Base-by-base conservation (phyloP, 129 eudicot genomes). In the Escallonia rubra region DNA sequence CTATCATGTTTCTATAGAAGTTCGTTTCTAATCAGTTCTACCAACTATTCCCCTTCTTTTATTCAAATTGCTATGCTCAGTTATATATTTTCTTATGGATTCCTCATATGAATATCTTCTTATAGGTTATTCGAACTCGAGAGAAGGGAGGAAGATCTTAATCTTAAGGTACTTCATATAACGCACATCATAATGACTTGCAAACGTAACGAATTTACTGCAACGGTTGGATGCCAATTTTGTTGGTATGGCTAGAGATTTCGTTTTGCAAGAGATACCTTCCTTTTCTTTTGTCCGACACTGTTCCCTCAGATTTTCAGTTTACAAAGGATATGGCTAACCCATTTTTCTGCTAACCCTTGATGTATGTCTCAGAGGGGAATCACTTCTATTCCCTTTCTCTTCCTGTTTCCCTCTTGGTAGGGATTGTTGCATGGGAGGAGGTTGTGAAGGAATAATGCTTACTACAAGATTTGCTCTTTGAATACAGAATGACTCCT, bases 61-160 rank as follows among this genome's bases (percentile, higher is more conserved):
- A 6, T 1, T 46, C 2, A 46, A 46, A 2, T 46, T 46, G 10
- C 8, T 9, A 9, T 46, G 10, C 50, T 46, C 50, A 5, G 11
- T n/a, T 38, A 5, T 59, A 6, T 16, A 57, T 67, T 58, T 14
- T 53, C 45, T 48, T 46, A 9, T 65, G 61, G 68, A 10, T 74
- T n/a, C 52, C 68, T 64, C 42, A n/a, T 45, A 16, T n/a, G 23
- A 7, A n/a, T 45, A 34, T 23, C 42, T 5, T 48, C 34, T 64
- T 64, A 10, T 46, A 64, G 68, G 68, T 64, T 64, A 64, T 52
- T 68, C n/a, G 72, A 55, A 41, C 11, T 56, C 57, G 68, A 50
- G 63, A 65, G 55, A 69, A 34, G 34, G 1, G 76, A 58, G 57
- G 72, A 77, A 64, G 69, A 43, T 41, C 81, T 71, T 34, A 71